A percentile compares a stretch with the other conserved stretches of the same genome.
phyloP scores from a whole-genome alignment of 176 grass and related monocot species.

The Ensete glaucum region DNA sequence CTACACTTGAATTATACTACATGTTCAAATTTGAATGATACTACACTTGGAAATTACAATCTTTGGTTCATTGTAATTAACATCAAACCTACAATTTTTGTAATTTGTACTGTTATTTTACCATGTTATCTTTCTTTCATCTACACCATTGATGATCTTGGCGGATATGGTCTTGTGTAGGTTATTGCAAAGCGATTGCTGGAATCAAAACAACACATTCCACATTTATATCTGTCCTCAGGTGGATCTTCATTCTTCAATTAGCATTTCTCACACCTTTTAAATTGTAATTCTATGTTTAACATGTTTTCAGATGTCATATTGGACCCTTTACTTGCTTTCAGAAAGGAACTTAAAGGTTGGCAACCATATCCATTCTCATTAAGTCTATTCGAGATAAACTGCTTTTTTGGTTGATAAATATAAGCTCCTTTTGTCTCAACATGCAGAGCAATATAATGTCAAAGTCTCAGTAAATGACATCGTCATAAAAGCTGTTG shows the following conservation, averaged over 20 bases:
- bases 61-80: no score
- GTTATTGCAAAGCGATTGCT: conserved; percentile 91
- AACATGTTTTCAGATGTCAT: conserved; percentile 68
- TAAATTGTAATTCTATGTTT: conserved; percentile 15
- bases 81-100: not conserved
- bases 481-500: conserved; percentile 95
- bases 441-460: conserved; percentile 70
- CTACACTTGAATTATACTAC: no score
- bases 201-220: conserved; percentile 88
- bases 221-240: conserved; percentile 88
- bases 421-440: conserved; percentile 10
- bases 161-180: conserved; percentile 24
- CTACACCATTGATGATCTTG: not conserved
- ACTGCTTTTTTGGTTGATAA: conserved; percentile 5
- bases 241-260: conserved; percentile 28
- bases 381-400: conserved; percentile 11
- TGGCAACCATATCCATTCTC: conserved; percentile 19
- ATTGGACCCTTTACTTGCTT: conserved; percentile 76
- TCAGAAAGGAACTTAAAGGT: conserved; percentile 96
- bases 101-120: not conserved
- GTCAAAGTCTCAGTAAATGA: conserved; percentile 98
- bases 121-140: not conserved
- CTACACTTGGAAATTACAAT: no score
- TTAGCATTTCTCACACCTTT: conserved; percentile 10
- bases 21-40: no score